Evolutionary conservation across 495 filamentous ascomycete genomes (phyloP), one percentile per base, ranked within the genome.

Genomic region (Aspergillus diversus): DNA sequence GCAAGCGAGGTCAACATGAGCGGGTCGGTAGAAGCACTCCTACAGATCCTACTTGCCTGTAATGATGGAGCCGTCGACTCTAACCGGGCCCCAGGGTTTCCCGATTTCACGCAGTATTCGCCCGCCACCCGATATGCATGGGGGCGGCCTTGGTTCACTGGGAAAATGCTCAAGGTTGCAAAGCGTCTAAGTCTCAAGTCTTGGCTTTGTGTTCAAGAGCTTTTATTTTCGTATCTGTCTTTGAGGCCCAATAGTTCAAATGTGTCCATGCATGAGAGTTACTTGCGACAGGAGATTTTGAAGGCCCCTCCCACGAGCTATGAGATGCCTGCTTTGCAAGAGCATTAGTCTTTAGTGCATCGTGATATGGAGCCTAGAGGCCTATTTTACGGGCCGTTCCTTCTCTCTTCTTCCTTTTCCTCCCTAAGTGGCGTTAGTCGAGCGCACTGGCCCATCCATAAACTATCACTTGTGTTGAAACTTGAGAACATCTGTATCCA

Each of bases 101-200:
- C 75, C 0, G 75, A 78, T 43, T 77, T 70, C 61, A 64, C 67
- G 0, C 74, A 76, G 50, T 78, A 79, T 46, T 72, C 71, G 2
- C 58, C 69, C 0, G 64, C 59, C 0, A 66, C 66, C 12, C 52
- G 57, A 13, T 71, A 73, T 7, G 66, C 71, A 7, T 75, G 64
- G 21, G 71, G 69, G 5, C 70, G 77, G 13, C 77, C 77, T 11
- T 80, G 77, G 76, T 79, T 77, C 46, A 70, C 66, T 2, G 72
- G 75, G 4, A 74, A 75, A 5, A 80, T 80, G 77, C 56, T 80
- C 50, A 80, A 79, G 52, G 67, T 80, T 57, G 75, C 73, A 1
- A 78, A 77, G 47, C 72, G 77, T 11, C 52, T 80, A n/a, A 65
- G 69, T 37, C 60, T 67, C 5, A 63, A 67, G 13, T 73, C 69